Base-by-base conservation (phyloP, 1,139 yeast species). In the Magnusiomyces fungicola region DNA sequence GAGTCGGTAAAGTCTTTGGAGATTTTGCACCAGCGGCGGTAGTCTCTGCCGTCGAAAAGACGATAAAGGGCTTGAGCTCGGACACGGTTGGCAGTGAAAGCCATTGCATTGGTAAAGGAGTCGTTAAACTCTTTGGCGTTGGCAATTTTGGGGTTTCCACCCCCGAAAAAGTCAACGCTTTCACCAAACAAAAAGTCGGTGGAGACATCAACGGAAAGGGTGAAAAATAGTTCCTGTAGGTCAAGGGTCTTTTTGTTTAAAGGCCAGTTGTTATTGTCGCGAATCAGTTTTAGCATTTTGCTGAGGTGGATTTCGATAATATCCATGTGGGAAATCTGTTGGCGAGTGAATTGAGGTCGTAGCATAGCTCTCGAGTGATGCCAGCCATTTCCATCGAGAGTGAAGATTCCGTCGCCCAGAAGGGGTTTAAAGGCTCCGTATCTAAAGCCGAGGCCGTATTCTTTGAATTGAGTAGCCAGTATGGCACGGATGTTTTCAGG, bases 131-230 rank as follows among this genome's bases (percentile, higher is more conserved):
- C 65, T 23, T 59, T 56, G 48, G 67, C 40, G 18, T 34, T 45
- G 44, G 40, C 50, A 55, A 33, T 53, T 25, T 37, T 50, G 36
- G 47, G 33, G 36, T 57, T 51, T 14, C 62, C 66, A 50, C 67
- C 69, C 41, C 62, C 60, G 49, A 76, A 69, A 18, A 73, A 65
- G 48, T 69, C 68, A 14, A 74, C 75, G 10, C 78, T 71, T 58
- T 74, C 78, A 12, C 83, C 83, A 64, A 79, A 78, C 56, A 79
- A 67, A 58, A 78, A 77, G 61, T 79, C 81, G 18, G 81, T 74
- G 3, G 83, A 76, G 23, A 80, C 71, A 59, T 79, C 83, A 53
- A 79, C 69, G 5, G 83, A 79, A 45, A 79, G 65, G 52, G 65
- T 64, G 63, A 72, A 78, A 60, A 76, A 76, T 47, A 73, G 66